Percentiles rank a stretch among this genome's conserved stretches.
phyloP scores from a whole-genome alignment of 2,329 filamentous ascomycete genomes.

The Ophiocordyceps camponoti-leonardi region DNA sequence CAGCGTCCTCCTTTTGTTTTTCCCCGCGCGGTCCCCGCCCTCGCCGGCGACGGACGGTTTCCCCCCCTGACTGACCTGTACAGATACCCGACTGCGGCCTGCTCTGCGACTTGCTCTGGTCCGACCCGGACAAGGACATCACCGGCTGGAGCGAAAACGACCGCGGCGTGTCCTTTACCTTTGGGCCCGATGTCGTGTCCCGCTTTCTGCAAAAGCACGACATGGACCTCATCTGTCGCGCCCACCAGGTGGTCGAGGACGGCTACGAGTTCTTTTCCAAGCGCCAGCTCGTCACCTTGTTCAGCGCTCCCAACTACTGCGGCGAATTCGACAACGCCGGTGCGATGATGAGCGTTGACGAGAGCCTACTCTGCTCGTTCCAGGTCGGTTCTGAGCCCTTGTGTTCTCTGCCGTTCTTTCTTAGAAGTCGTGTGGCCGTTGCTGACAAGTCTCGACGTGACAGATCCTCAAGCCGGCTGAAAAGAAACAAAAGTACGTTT shows the following conservation, averaged over 20 bases:
- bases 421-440: neutral
- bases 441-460: neutral
- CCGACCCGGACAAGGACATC: constrained; percentile 97
- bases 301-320: constrained; percentile 97
- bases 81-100: constrained; percentile 97
- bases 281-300: constrained; percentile 89
- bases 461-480: constrained; percentile 98
- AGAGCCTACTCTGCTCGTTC: constrained; percentile 96
- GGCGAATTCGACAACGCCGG: constrained; percentile 98
- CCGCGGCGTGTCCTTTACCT: constrained; percentile 95
- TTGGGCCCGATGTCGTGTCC: constrained; percentile 91
- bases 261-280: constrained; percentile 99
- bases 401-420: too few relatives aligned
- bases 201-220: constrained; percentile 98
- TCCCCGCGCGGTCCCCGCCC: neutral
- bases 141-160: constrained; percentile 99
- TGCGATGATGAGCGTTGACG: constrained; percentile 99
- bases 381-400: constrained; percentile 43
- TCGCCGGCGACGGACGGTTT: constrained; percentile 7
- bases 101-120: constrained; percentile 95
- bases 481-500: constrained; percentile 99
- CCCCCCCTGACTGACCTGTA: constrained; percentile 4
- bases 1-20: neutral
- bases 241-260: constrained; percentile 96
- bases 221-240: constrained; percentile 98